Conservation (phyloP, 352 stramenopile species). For the Phytophthora cryptogea region DNA sequence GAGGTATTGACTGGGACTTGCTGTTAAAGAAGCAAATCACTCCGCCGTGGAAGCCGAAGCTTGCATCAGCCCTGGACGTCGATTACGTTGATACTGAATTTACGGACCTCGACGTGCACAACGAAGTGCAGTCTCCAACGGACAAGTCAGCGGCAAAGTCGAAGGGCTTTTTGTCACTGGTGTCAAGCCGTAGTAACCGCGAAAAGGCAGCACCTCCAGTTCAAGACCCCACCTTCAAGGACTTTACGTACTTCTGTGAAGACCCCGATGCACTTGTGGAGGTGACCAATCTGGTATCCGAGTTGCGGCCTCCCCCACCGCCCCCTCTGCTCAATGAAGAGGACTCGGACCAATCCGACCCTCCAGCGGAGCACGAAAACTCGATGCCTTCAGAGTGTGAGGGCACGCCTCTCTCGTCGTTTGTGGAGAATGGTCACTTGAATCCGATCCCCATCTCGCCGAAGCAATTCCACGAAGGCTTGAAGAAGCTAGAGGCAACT, state of each 20-base stretch:
- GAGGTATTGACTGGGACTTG: slow-evolving; percentile 83
- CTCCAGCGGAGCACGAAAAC: slow-evolving; percentile 16
- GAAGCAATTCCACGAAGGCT: slow-evolving; percentile 53
- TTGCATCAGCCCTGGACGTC: slow-evolving; percentile 83
- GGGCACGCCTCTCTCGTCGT: slow-evolving; percentile 83
- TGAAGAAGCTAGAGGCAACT: slow-evolving; percentile 68
- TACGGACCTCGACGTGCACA: slow-evolving; percentile 82
- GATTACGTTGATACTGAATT: slow-evolving; percentile 89
- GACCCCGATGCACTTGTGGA: slow-evolving; percentile 85
- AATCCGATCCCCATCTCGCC: slow-evolving; percentile 61
- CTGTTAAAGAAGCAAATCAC: slow-evolving; percentile 85
- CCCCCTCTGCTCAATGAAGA: slow-evolving; percentile 46
- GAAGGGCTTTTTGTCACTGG: slow-evolving; percentile 84
- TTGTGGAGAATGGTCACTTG: slow-evolving; percentile 76
- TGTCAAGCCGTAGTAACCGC: slow-evolving; percentile 64
- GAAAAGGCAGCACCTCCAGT: slow-evolving; percentile 75
- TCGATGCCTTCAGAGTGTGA: slow-evolving; percentile 42
- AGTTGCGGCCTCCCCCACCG: slow-evolving; percentile 62
- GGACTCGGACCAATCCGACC: slow-evolving; percentile 40
- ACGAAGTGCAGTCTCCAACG: slow-evolving; percentile 83
- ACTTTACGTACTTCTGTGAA: slow-evolving; percentile 91
- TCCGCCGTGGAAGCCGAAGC: slow-evolving; percentile 84
- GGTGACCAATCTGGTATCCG: slow-evolving; percentile 79
- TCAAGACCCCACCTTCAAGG: slow-evolving; percentile 89
- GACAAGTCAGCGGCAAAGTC: slow-evolving; percentile 75